Conservation (phyloP, 768 basidiomycete genomes). For the Myochromella boudieri region DNA sequence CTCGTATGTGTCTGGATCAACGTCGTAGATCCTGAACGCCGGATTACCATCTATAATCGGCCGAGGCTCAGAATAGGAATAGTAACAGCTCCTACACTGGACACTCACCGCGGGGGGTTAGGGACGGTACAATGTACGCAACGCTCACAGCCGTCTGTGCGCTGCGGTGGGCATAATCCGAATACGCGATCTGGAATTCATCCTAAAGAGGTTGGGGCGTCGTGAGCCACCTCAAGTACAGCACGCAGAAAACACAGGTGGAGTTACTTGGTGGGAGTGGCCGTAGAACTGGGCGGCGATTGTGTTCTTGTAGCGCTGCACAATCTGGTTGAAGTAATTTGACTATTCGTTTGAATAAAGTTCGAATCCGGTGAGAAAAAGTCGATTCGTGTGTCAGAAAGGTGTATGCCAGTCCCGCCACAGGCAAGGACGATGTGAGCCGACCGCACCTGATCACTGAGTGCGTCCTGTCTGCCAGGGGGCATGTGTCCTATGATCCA, state of each 20-base stretch:
- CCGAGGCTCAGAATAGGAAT: not conserved
- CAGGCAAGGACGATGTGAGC: no score
- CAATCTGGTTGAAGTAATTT: slow-evolving; percentile 62
- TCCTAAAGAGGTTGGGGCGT: not conserved
- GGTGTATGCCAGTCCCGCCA: no score
- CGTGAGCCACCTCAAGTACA: not conserved
- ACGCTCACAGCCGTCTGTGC: slow-evolving; percentile 46
- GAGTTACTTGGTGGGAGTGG: slow-evolving; percentile 49
- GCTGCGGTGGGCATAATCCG: slow-evolving; percentile 45
- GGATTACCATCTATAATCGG: slow-evolving; percentile 46
- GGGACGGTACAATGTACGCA: slow-evolving; percentile 51
- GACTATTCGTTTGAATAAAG: slow-evolving; percentile 35
- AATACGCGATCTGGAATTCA: slow-evolving; percentile 59
- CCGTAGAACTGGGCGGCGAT: slow-evolving; percentile 65
- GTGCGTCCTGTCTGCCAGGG: slow-evolving; percentile 44
- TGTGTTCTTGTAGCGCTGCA: slow-evolving; percentile 57
- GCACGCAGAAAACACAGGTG: not conserved
- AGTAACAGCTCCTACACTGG: not conserved
- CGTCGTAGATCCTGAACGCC: slow-evolving; percentile 58
- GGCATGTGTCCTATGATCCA: slow-evolving; percentile 68
- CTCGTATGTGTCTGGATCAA: slow-evolving; percentile 67
- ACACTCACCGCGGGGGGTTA: slow-evolving; percentile 54
- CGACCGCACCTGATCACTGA: slow-evolving; percentile 58
- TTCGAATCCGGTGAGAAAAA: not conserved
- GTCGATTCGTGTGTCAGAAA: not conserved